These are phyloP conservation scores for Sarocladium oryzae DNA, from an alignment of 2,329 filamentous ascomycete genomes.

Conservation along the genomic window DNA sequence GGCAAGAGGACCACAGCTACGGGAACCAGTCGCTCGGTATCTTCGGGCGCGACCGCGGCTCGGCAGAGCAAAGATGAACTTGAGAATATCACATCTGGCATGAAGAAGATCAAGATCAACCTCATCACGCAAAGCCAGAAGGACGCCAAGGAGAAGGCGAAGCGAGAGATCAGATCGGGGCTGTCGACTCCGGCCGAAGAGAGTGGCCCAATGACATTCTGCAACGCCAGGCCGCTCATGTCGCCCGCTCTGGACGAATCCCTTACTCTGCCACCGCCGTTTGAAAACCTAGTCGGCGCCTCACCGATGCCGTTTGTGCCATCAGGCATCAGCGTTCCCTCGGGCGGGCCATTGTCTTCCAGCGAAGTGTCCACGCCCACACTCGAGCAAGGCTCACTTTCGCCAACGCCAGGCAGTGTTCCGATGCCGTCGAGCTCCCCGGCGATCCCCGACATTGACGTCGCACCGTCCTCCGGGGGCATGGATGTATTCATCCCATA, in stretches of 20 bases:
- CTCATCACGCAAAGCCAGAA: conserved; percentile 52
- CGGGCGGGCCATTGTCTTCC: background rate
- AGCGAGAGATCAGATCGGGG: background rate
- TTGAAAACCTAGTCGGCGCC: conserved; percentile 1
- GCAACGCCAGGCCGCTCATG: background rate
- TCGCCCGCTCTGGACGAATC: background rate
- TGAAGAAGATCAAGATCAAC: conserved; percentile 59
- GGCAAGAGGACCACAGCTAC: conserved; percentile 10
- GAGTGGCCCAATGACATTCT: background rate
- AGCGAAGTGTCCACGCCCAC: conserved; percentile 2
- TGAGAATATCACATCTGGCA: conserved; percentile 48
- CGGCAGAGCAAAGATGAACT: conserved; percentile 31
- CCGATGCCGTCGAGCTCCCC: conserved; percentile 24
- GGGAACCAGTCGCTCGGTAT: conserved; percentile 10
- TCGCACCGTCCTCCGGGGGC: background rate
- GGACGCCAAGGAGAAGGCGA: conserved; percentile 38
- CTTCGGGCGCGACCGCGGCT: conserved; percentile 11
- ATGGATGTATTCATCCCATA: conserved; percentile 45
- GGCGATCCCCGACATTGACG: conserved; percentile 18
- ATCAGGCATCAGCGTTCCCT: conserved; percentile 1
- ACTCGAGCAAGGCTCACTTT: conserved; percentile 1
- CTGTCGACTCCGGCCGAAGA: conserved; percentile 4
- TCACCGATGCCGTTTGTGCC: conserved; percentile 7
- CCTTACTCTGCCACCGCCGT: background rate
- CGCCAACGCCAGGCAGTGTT: background rate